These are phyloP conservation scores for Cladophialophora carrionii DNA, from an alignment of 2,329 filamentous ascomycete genomes.

Conservation along the genomic window DNA sequence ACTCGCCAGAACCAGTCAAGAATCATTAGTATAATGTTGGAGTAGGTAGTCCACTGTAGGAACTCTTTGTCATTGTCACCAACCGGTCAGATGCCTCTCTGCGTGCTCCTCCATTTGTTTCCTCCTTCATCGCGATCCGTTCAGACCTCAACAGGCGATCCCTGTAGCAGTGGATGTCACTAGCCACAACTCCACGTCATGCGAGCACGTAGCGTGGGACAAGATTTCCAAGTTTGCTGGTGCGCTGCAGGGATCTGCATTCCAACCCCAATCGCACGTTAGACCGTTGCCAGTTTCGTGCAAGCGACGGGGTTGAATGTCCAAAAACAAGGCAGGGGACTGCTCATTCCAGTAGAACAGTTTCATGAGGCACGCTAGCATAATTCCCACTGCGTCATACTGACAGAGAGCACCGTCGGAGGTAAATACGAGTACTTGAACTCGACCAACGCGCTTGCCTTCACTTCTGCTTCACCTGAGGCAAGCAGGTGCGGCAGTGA, in stretches of 20 bases:
- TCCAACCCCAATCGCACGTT: conserved; percentile 4
- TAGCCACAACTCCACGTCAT: conserved; percentile 20
- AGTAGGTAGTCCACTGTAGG: neutral
- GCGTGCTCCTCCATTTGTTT: neutral
- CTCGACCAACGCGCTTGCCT: conserved; percentile 2
- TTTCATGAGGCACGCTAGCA: conserved; percentile 3
- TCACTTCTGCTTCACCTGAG: neutral
- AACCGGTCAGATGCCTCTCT: neutral
- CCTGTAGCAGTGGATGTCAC: neutral
- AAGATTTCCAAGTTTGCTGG: conserved; percentile 8
- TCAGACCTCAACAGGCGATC: conserved; percentile 1
- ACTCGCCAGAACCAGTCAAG: neutral
- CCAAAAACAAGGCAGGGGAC: conserved; percentile 15
- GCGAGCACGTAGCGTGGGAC: conserved; percentile 11
- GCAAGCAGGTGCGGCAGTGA: conserved; percentile 11
- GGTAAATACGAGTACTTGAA: conserved; percentile 6
- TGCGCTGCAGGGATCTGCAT: conserved; percentile 11
- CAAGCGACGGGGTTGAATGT: conserved; percentile 1
- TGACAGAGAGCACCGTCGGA: neutral
- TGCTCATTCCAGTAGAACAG: neutral
- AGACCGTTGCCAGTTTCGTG: conserved; percentile 10
- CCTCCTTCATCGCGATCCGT: conserved; percentile 3
- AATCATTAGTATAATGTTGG: neutral
- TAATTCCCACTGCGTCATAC: conserved; percentile 14
- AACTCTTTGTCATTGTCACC: neutral